phyloP scores from a whole-genome alignment of 2,329 filamentous ascomycete species.

The Eutypella sp. region DNA sequence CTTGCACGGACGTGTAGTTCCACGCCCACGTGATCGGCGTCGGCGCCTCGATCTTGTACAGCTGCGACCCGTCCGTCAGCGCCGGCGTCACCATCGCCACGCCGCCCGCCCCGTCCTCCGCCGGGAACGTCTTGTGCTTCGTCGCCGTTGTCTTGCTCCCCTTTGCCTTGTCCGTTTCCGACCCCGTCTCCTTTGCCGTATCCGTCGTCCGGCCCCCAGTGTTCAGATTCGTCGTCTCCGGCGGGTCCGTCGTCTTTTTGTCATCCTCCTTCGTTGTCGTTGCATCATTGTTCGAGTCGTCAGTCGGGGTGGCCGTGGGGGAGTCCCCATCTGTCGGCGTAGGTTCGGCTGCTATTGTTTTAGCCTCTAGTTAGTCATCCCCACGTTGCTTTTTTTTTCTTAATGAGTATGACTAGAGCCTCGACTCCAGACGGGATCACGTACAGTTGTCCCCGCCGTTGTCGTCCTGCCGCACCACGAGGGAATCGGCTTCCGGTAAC shows the following conservation, averaged over 20 bases:
- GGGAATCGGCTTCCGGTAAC: slow-evolving; percentile 47
- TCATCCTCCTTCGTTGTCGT: slow-evolving; percentile 4
- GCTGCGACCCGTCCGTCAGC: slow-evolving; percentile 37
- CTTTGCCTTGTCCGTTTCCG: slow-evolving; percentile 21
- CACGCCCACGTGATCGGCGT: slow-evolving; percentile 53
- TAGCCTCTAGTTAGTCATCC: slow-evolving; percentile 5
- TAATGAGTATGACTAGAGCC: too few relatives aligned
- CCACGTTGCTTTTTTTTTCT: background rate
- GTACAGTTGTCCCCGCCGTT: slow-evolving; percentile 20
- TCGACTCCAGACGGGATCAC: too few relatives aligned
- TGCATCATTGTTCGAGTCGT: slow-evolving; percentile 2
- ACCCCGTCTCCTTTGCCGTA: slow-evolving; percentile 12
- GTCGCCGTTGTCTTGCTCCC: slow-evolving; percentile 16
- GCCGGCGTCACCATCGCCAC: slow-evolving; percentile 51
- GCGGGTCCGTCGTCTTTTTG: slow-evolving; percentile 11
- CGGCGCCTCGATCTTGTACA: slow-evolving; percentile 55
- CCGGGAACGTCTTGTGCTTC: slow-evolving; percentile 38
- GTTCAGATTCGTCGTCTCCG: slow-evolving; percentile 35
- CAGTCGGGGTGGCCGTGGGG: slow-evolving; percentile 8
- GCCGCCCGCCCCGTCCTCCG: slow-evolving; percentile 43
- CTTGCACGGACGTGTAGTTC: slow-evolving; percentile 61
- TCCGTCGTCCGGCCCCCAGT: slow-evolving; percentile 29
- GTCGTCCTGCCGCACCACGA: slow-evolving; percentile 47
- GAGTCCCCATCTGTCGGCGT: slow-evolving; percentile 11
- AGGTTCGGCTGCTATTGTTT: slow-evolving; percentile 7